Percentiles rank a stretch among this genome's conserved stretches.
phyloP scores from a whole-genome alignment of 352 stramenopile genomes.

The Pythium aristosporum region DNA sequence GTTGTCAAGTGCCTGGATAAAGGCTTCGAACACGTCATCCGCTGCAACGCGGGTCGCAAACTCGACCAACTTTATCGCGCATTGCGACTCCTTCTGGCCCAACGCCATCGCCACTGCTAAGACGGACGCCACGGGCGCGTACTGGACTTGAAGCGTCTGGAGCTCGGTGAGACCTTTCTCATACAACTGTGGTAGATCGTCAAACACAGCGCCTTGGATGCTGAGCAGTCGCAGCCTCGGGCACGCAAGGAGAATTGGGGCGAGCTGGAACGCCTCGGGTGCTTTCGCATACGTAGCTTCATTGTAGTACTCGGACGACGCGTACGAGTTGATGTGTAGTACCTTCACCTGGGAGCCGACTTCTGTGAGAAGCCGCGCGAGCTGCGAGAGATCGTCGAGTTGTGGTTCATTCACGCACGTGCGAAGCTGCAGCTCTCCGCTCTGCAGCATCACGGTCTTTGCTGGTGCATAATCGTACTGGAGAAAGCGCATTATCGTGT shows the following conservation, averaged over 20 bases:
- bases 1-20: background rate
- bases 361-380: background rate
- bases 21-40: background rate
- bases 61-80: background rate
- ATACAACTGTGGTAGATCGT: background rate
- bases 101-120: background rate
- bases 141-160: conserved; percentile 1
- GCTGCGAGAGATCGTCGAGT: background rate
- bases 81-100: background rate
- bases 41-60: conserved; percentile 6
- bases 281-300: background rate
- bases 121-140: background rate
- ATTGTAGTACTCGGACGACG: conserved; percentile 1
- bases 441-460: background rate
- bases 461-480: background rate
- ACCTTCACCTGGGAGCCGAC: background rate
- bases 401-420: background rate
- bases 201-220: background rate
- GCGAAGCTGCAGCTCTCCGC: background rate
- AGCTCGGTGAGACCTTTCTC: background rate
- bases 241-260: background rate
- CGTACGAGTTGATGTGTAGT: conserved; percentile 10
- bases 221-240: conserved; percentile 8
- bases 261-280: conserved; percentile 1
- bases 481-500: conserved; percentile 1